Percentiles rank a stretch among this genome's conserved stretches.
Conservation (phyloP, 1,284 basidiomycete species). For the Sporisorium graminicola region DNA sequence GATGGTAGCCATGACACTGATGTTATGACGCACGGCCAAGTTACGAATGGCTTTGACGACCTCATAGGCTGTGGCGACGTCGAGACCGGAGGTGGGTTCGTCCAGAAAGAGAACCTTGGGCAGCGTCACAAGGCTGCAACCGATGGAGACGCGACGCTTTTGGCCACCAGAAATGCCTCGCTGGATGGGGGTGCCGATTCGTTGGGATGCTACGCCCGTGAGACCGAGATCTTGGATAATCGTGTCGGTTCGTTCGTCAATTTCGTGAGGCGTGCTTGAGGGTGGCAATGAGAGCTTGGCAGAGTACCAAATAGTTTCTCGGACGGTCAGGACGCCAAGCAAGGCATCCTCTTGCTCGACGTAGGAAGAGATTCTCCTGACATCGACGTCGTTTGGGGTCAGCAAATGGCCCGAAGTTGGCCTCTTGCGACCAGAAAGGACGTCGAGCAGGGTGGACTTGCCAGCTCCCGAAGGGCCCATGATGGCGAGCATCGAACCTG, state of each 20-base stretch:
- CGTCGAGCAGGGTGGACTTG: slow-evolving; percentile 70
- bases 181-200: slow-evolving; percentile 71
- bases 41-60: slow-evolving; percentile 64
- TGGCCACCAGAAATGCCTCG: slow-evolving; percentile 71
- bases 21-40: slow-evolving; percentile 56
- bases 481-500: slow-evolving; percentile 54
- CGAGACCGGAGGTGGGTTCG: slow-evolving; percentile 70
- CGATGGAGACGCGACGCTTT: slow-evolving; percentile 70
- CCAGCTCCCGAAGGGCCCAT: slow-evolving; percentile 70
- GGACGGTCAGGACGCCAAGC: slow-evolving; percentile 70
- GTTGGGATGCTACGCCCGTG: slow-evolving; percentile 53
- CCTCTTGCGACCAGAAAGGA: slow-evolving; percentile 65
- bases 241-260: slow-evolving; percentile 35
- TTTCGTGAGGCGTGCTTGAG: not conserved
- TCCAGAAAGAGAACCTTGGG: slow-evolving; percentile 71
- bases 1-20: slow-evolving; percentile 69
- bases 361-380: slow-evolving; percentile 56
- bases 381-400: slow-evolving; percentile 11
- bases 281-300: slow-evolving; percentile 60
- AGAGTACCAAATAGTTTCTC: slow-evolving; percentile 69
- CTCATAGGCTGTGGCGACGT: slow-evolving; percentile 62
- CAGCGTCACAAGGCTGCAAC: slow-evolving; percentile 68
- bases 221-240: slow-evolving; percentile 67
- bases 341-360: slow-evolving; percentile 71
- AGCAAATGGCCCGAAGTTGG: slow-evolving; percentile 9